A percentile compares a stretch with the other conserved stretches of the same genome.
Conservation (phyloP, 495 filamentous ascomycete genomes). For the Friedmanniomyces endolithicus region DNA sequence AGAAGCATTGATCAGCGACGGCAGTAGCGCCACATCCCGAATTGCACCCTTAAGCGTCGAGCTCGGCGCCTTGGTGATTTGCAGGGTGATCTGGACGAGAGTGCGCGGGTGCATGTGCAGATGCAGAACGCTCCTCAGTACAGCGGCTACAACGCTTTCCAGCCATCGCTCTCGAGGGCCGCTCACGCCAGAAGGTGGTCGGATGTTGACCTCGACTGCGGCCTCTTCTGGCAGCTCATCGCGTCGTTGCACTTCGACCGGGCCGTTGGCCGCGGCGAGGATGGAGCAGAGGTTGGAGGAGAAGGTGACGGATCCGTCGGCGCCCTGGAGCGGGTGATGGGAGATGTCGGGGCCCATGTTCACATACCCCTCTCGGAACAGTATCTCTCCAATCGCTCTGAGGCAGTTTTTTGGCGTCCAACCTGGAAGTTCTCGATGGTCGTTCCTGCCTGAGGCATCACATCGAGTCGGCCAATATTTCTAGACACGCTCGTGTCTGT, state of each 20-base stretch:
- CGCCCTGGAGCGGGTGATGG: slow-evolving; percentile 42
- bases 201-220: slow-evolving; percentile 75
- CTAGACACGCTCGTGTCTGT: too few relatives aligned
- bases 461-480: too few relatives aligned
- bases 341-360: slow-evolving; percentile 8
- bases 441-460: too few relatives aligned
- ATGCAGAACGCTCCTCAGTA: slow-evolving; percentile 56
- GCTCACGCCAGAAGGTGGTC: slow-evolving; percentile 76
- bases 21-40: slow-evolving; percentile 18
- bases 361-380: background rate
- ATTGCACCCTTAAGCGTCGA: background rate
- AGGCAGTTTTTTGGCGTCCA: too few relatives aligned
- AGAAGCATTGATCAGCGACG: slow-evolving; percentile 22
- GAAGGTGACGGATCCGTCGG: slow-evolving; percentile 83
- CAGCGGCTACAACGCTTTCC: slow-evolving; percentile 54
- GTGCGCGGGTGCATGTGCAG: slow-evolving; percentile 55
- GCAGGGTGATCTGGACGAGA: slow-evolving; percentile 56
- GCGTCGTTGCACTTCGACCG: slow-evolving; percentile 76
- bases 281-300: slow-evolving; percentile 66
- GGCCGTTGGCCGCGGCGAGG: slow-evolving; percentile 76
- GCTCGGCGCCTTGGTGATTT: slow-evolving; percentile 43
- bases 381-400: too few relatives aligned
- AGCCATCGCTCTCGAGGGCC: slow-evolving; percentile 59
- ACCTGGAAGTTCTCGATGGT: too few relatives aligned
- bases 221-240: slow-evolving; percentile 87